Base-by-base conservation (phyloP, 2,329 filamentous ascomycete genomes). In the Pseudogymnoascus sp. region DNA sequence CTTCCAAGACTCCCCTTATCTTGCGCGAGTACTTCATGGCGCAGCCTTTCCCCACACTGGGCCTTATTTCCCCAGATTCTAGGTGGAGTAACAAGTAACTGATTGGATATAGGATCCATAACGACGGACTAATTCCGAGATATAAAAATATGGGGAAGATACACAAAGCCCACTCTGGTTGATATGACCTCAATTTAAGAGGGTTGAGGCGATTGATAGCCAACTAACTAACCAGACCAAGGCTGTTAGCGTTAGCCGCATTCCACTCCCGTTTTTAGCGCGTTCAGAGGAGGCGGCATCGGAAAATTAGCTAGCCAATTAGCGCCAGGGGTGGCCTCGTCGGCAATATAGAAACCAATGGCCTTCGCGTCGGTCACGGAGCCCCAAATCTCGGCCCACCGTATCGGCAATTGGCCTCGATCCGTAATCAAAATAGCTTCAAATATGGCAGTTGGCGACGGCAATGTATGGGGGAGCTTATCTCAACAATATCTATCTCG, bases 1-100 rank as follows among this genome's bases (percentile, higher is more conserved):
- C 45, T 55, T 55, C 45, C 26, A 55, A 55, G 14, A 33, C 26
- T 33, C 26, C n/a, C 45, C 26, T 55, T 55, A 55, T 55, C 45
- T 55, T 31, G 26, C 16, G 29, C 8, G 26, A 55, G 26, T 55
- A 55, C 16, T 33, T 55, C 45, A 55, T 55, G 26, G 45, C 45
- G 26, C n/a, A 31, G 8, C 10, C 4, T 19, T 19, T 55, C 45
- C 45, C 26, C 45, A 55, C 45, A 16, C 45, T 11, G 26, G 26
- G 26, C 45, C 45, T 55, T 55, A 55, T 55, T 55, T 55, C 45
- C 45, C 45, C 45, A 33, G 45, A 55, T 55, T 55, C 45, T 55
- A 19, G 26, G 45, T 55, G 45, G 45, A 8, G 45, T 19, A 55
- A 12, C 26, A 19, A 33, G 45, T 33, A 19, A 19, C n/a, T 55